phyloP scores from a whole-genome alignment of 352 stramenopile genomes.

The Aphanomyces euteiches region DNA sequence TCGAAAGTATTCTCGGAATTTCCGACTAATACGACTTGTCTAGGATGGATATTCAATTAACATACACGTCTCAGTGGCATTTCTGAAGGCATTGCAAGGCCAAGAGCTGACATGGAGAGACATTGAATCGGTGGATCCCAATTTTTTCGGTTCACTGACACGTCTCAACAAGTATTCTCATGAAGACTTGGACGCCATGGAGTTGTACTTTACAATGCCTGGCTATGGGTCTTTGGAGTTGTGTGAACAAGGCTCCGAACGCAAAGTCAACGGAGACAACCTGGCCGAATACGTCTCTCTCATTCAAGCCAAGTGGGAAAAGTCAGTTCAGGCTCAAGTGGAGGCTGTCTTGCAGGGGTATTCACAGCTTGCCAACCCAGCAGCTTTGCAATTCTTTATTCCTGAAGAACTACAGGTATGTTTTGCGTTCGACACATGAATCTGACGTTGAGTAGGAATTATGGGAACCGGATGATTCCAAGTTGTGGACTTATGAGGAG shows the following conservation, averaged over 20 bases:
- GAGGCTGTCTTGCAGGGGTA: not conserved
- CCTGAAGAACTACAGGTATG: not conserved
- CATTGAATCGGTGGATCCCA: not conserved
- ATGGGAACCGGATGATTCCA: no score
- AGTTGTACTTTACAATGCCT: constrained; percentile 3
- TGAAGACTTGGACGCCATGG: not conserved
- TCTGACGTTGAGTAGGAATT: not conserved
- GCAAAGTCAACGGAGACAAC: not conserved
- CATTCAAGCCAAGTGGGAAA: not conserved
- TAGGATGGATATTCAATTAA: constrained; percentile 10
- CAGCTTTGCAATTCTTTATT: not conserved
- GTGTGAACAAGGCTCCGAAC: not conserved
- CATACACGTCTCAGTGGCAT: not conserved
- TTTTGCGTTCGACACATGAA: not conserved
- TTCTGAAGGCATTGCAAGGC: constrained; percentile 7
- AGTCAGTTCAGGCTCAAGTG: not conserved
- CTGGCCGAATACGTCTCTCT: not conserved
- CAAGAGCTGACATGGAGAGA: not conserved
- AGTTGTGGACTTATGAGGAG: not conserved
- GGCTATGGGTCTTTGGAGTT: not conserved
- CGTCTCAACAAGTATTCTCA: not conserved
- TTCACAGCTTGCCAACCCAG: not conserved
- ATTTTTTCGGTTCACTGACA: not conserved
- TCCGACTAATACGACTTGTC: not conserved
- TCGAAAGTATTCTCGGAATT: no score